Evolutionary conservation across 495 filamentous ascomycete species (phyloP).

Genomic region (Xylaria nigripes): DNA sequence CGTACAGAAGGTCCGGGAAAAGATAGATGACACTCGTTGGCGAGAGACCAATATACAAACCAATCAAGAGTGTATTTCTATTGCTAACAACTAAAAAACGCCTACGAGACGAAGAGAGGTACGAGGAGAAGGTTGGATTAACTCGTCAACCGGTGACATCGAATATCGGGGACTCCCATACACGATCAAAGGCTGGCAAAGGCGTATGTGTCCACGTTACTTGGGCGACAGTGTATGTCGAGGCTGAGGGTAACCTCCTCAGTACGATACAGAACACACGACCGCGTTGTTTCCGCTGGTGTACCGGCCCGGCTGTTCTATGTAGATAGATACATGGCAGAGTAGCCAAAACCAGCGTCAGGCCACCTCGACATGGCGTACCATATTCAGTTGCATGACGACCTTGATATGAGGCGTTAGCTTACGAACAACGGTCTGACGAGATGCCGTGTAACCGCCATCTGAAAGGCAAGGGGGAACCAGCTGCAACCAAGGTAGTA

Average conservation of each 20-base stretch:
- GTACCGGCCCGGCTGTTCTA: neutral
- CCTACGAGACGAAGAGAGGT: neutral
- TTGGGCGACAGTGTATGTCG: constrained; percentile 5
- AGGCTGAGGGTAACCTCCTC: neutral
- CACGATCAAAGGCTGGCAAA: neutral
- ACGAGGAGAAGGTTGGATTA: neutral
- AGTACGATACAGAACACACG: neutral
- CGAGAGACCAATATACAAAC: neutral
- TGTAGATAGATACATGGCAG: neutral
- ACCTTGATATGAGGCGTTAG: neutral
- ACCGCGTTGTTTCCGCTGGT: constrained; percentile 1
- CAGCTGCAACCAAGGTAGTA: neutral
- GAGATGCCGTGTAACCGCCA: constrained; percentile 1
- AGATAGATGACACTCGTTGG: neutral
- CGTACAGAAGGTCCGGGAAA: neutral
- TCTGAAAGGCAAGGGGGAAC: neutral
- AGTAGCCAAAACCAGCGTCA: neutral
- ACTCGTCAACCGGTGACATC: neutral
- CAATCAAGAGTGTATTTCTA: neutral
- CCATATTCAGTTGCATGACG: neutral
- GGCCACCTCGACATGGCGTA: neutral
- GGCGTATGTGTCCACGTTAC: constrained; percentile 6
- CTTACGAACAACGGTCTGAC: neutral
- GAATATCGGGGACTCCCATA: constrained; percentile 3
- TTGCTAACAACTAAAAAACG: neutral